These are phyloP conservation scores for Dacryopinax spathularia DNA, from an alignment of 768 basidiomycete genomes.

Conservation along the genomic window DNA sequence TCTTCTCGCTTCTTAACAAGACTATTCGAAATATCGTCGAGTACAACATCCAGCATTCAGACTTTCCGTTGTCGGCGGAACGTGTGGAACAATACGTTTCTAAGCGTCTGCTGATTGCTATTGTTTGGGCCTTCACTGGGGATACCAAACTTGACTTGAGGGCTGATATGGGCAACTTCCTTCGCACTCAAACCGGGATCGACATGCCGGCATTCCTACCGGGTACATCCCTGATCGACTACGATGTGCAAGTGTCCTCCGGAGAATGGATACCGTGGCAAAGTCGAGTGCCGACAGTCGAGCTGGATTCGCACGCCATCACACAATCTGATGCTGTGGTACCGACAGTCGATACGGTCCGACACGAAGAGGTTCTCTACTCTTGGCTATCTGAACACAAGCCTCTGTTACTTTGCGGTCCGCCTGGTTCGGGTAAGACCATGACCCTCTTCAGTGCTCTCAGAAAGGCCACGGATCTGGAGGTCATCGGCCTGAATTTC, in stretches of 20 bases:
- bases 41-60: slow-evolving; percentile 86
- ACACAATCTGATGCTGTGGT: slow-evolving; percentile 94
- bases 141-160: slow-evolving; percentile 86
- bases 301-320: slow-evolving; percentile 92
- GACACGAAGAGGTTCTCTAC: slow-evolving; percentile 96
- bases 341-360: slow-evolving; percentile 94
- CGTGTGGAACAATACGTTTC: slow-evolving; percentile 81
- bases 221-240: slow-evolving; percentile 84
- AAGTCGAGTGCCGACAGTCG: slow-evolving; percentile 79
- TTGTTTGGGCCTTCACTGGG: slow-evolving; percentile 97
- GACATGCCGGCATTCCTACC: slow-evolving; percentile 65
- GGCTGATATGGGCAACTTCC: slow-evolving; percentile 75
- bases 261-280: slow-evolving; percentile 92
- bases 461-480: slow-evolving; percentile 95
- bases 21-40: slow-evolving; percentile 84
- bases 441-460: slow-evolving; percentile 99
- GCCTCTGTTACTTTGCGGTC: slow-evolving; percentile 93
- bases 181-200: slow-evolving; percentile 72
- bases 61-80: slow-evolving; percentile 79
- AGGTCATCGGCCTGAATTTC: slow-evolving; percentile 97
- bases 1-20: slow-evolving; percentile 96
- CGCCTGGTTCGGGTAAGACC: slow-evolving; percentile 99
- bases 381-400: slow-evolving; percentile 99
- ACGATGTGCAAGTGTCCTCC: slow-evolving; percentile 72
- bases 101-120: slow-evolving; percentile 75